Conservation (phyloP, 208 protist genomes). For the Trypanosoma grayi region DNA sequence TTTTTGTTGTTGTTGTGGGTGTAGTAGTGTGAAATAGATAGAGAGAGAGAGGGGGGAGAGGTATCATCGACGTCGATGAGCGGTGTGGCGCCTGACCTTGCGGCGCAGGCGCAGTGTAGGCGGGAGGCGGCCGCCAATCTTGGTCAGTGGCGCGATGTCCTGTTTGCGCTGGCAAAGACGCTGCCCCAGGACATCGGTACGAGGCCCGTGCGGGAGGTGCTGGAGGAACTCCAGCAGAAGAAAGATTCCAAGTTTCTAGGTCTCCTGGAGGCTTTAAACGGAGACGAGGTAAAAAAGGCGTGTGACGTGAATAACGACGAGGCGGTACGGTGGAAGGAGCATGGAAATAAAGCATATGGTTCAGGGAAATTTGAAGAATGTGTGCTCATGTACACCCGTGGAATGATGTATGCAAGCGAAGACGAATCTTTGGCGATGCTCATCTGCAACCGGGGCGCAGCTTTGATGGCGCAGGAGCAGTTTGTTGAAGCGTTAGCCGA, state of each 20-base stretch:
- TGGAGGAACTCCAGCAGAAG: conserved; percentile 24
- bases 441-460: conserved; percentile 77
- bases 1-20: not conserved
- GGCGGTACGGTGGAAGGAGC: conserved; percentile 76
- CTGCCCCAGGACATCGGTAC: conserved; percentile 34
- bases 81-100: conserved; percentile 13
- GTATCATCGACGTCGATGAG: not conserved
- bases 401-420: conserved; percentile 64
- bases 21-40: not conserved
- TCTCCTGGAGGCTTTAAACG: conserved; percentile 39
- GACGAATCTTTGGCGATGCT: conserved; percentile 61
- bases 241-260: conserved; percentile 34
- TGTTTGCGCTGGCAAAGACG: conserved; percentile 25
- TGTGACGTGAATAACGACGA: conserved; percentile 47
- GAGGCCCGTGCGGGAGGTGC: conserved; percentile 51
- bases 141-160: conserved; percentile 3
- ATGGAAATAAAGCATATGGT: conserved; percentile 64
- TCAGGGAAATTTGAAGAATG: conserved; percentile 37
- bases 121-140: conserved; percentile 21
- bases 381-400: conserved; percentile 69
- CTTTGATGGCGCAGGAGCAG: conserved; percentile 52
- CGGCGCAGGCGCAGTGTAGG: conserved; percentile 16
- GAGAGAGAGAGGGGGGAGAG: not conserved
- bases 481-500: conserved; percentile 68
- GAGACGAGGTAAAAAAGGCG: conserved; percentile 24